These are phyloP conservation scores for Teunomyces aglyptinius DNA, from an alignment of 805 yeast genomes.

Conservation along the genomic window DNA sequence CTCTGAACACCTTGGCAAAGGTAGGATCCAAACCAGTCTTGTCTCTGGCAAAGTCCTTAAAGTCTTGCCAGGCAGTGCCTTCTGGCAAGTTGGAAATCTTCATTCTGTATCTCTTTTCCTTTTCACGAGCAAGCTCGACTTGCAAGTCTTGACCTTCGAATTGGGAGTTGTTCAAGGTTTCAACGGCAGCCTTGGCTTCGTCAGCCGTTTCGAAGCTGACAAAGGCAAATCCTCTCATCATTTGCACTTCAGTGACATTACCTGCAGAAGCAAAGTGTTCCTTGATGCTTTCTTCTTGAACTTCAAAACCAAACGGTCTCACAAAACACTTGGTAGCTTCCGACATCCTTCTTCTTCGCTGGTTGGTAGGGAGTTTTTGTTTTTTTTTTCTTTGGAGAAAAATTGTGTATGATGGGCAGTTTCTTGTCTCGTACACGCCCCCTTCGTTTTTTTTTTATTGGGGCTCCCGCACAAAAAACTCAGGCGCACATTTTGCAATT, in stretches of 20 bases:
- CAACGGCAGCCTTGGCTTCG: conserved; percentile 49
- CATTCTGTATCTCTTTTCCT: conserved; percentile 60
- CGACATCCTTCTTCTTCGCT: conserved; percentile 8
- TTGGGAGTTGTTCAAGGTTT: conserved; percentile 43
- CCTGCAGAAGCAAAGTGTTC: conserved; percentile 68
- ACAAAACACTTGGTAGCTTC: conserved; percentile 42
- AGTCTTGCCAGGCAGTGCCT: conserved; percentile 81
- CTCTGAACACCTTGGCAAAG: conserved; percentile 53
- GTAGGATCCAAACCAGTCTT: conserved; percentile 63
- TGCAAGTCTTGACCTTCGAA: conserved; percentile 51
- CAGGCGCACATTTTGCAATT: no score
- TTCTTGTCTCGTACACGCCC: background rate
- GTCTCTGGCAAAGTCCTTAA: conserved; percentile 86
- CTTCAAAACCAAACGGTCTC: conserved; percentile 61
- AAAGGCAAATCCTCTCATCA: conserved; percentile 84
- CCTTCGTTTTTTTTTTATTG: background rate
- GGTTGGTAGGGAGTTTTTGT: background rate
- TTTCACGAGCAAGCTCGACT: conserved; percentile 55
- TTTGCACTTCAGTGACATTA: conserved; percentile 62
- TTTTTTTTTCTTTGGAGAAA: background rate
- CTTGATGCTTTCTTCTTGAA: conserved; percentile 55
- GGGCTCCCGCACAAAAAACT: background rate
- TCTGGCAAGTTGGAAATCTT: conserved; percentile 70
- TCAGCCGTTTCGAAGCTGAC: conserved; percentile 75
- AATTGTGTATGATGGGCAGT: background rate